Base-by-base conservation (phyloP, 1,284 basidiomycete genomes). In the Pseudozyma flocculosa region DNA sequence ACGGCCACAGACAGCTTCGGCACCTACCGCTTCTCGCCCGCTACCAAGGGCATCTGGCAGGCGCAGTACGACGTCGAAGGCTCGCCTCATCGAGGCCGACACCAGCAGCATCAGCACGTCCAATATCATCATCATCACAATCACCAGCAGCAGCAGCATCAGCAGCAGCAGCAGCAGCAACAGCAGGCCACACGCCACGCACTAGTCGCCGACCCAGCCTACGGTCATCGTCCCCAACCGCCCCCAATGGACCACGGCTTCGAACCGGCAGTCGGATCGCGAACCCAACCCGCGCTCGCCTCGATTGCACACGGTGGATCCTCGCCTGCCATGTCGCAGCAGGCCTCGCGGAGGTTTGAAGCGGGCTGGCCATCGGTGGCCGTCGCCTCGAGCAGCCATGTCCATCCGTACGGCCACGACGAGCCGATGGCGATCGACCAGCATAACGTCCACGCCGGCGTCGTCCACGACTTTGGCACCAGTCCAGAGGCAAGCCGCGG, bases 401-500 rank as follows among this genome's bases (percentile, higher is more conserved):
- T 14, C 5, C 37, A 38, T 4, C 7, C 15, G 7, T 21, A 38
- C 15, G 7, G 7, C 4, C 17, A 7, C 7, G 37, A 21, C 7
- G 19, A 21, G 19, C 37, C 17, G 19, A 38, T 38, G 26, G 26
- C 37, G 7, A 17, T 38, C 7, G 17, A 17, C 37, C 17, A 34
- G 10, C 32, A 21, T 17, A n/a, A 17, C 17, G 37, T 21, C 8
- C 37, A 38, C 42, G 26, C n/a, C 24, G 14, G n/a, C 10, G 14
- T 21, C 14, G n/a, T 17, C 4, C 45, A 47, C 26, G n/a, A 8
- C 34, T 44, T 44, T 13, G 26, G 39, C 17, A 48, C 45, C 13
- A 61, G 62, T 36, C 62, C 62, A 29, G 57, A 65, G 46, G 54
- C 48, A 40, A 56, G 34, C 39, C 45, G 46, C 9, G 57, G 50